Base-by-base conservation (phyloP, 306 rosid species). In the Arachis hypogaea region DNA sequence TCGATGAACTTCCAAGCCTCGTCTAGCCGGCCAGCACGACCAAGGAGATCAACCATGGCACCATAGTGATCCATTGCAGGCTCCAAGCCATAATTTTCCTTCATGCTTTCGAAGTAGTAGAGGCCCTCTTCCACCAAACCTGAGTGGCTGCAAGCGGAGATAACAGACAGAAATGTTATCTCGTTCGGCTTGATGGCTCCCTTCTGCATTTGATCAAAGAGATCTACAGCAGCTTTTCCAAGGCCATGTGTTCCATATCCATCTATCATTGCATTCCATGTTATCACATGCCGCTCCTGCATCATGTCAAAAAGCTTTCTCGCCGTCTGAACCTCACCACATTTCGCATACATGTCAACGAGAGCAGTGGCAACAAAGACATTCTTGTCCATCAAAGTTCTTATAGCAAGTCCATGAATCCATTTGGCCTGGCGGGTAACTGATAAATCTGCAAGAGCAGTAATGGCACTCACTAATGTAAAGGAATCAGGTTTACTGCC, bases 251-350 rank as follows among this genome's bases (percentile, higher is more conserved):
- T 89, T 33, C 98, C 98, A 63, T 89, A 93, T 58, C 92, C 97
- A 72, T 93, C 97, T 12, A 93, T 91, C 97, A 93, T 93, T 9
- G 93, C 83, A 73, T 93, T 93, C 98, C 97, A 91, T 42, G 96
- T 91, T 70, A 84, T 91, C 76, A 89, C 96, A 64, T 91, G 96
- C 47, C 89, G 87, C 69, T 91, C 97, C 22, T 83, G 84, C 88
- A 91, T 91, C 76, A n/a, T 69, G 62, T 91, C 88, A 9, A 93
- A 93, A 63, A 93, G 85, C 59, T 79, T 82, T 72, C 96, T 91
- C 0, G 98, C 98, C 3, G 82, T 89, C 63, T 74, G 70, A 16
- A 93, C 65, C 33, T 85, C 93, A 66, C 97, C 97, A 1, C 97
- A 89, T 78, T 93, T 93, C 0, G 92, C 93, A 49, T 87, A 89